phyloP scores from a whole-genome alignment of 176 grass and related monocot species.

The Cymbopogon citratus region DNA sequence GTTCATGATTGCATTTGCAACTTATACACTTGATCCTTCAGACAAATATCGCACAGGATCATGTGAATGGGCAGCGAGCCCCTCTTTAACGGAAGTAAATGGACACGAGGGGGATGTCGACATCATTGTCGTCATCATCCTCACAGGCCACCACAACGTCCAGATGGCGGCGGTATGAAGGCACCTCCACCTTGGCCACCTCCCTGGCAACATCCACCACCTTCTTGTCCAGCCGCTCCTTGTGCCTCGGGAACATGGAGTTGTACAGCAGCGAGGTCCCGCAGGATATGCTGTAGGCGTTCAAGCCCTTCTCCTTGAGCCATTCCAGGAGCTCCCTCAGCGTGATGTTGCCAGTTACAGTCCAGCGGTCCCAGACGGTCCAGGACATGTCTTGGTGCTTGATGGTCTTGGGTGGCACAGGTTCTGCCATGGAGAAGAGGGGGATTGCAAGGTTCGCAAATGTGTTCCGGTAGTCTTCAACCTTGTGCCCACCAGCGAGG shows the following conservation, averaged over 20 bases:
- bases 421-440: conserved; percentile 83
- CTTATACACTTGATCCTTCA: not conserved
- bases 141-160: conserved; percentile 86
- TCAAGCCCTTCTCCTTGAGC: conserved; percentile 70
- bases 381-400: conserved; percentile 63
- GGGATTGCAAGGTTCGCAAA: conserved; percentile 88
- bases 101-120: conserved; percentile 77
- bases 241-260: conserved; percentile 91
- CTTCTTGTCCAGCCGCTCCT: conserved; percentile 73
- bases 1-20: not conserved
- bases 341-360: conserved; percentile 61
- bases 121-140: conserved; percentile 82
- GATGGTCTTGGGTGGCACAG: conserved; percentile 75
- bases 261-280: conserved; percentile 88
- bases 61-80: not conserved
- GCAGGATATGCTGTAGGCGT: conserved; percentile 81
- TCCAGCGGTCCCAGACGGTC: conserved; percentile 93
- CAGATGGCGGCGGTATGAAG: conserved; percentile 57
- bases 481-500: conserved; percentile 58
- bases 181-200: conserved; percentile 78
- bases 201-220: conserved; percentile 60
- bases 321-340: conserved; percentile 73
- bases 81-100: conserved; percentile 62
- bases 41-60: not conserved
- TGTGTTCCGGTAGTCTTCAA: conserved; percentile 80